Evolutionary conservation across 768 basidiomycete species (phyloP).

Genomic region (Russula earlei): DNA sequence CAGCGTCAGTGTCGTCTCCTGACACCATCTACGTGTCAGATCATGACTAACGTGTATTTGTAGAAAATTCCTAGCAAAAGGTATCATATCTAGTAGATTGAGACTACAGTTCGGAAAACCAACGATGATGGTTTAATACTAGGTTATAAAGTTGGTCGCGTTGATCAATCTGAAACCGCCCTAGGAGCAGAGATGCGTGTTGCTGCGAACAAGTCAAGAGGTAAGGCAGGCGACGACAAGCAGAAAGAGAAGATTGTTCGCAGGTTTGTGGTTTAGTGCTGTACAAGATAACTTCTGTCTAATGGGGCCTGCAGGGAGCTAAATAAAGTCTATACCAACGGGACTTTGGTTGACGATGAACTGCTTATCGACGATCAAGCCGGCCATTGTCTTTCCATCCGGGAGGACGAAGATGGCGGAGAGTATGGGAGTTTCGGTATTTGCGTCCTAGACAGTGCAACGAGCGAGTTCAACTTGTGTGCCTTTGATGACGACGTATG

Average conservation of each 20-base stretch:
- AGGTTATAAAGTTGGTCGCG: slow-evolving; percentile 93
- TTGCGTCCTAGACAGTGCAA: slow-evolving; percentile 88
- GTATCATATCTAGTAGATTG: slow-evolving; percentile 25
- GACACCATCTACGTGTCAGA: background rate
- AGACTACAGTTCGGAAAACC: background rate
- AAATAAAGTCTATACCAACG: slow-evolving; percentile 93
- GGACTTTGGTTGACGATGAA: slow-evolving; percentile 86
- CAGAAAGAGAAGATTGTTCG: slow-evolving; percentile 82
- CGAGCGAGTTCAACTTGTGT: slow-evolving; percentile 89
- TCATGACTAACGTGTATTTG: slow-evolving; percentile 1
- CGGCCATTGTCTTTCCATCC: slow-evolving; percentile 88
- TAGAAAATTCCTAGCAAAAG: slow-evolving; percentile 79
- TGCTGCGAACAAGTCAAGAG: slow-evolving; percentile 55
- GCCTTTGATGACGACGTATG: slow-evolving; percentile 88
- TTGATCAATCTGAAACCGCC: slow-evolving; percentile 95
- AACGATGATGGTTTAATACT: background rate
- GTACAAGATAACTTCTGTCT: background rate
- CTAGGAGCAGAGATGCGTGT: slow-evolving; percentile 94
- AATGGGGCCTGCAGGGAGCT: slow-evolving; percentile 49
- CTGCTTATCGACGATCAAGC: slow-evolving; percentile 89
- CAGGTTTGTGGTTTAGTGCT: slow-evolving; percentile 34
- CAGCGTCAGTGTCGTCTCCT: slow-evolving; percentile 46
- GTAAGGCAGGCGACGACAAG: slow-evolving; percentile 39
- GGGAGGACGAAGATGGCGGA: slow-evolving; percentile 40
- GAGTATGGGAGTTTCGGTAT: slow-evolving; percentile 62